These are phyloP conservation scores for Theobroma grandiflorum DNA, from an alignment of 441 rosid genomes.

Conservation along the genomic window DNA sequence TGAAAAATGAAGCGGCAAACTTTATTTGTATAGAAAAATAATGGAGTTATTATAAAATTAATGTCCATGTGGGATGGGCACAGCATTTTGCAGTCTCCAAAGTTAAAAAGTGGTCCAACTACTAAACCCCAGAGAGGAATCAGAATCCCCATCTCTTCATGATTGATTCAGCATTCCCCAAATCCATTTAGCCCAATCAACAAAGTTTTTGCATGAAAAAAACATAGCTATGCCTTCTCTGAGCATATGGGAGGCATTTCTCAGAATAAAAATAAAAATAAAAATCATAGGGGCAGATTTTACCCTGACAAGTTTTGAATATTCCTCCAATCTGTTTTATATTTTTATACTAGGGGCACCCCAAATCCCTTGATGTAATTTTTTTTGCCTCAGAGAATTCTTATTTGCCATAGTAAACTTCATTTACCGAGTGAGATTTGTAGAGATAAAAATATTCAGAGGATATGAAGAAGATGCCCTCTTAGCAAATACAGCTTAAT, in stretches of 20 bases:
- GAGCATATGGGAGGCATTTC: slow-evolving; percentile 23
- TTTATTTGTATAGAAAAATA: neutral
- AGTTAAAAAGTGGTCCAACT: slow-evolving; percentile 38
- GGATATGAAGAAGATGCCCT: neutral
- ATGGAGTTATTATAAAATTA: neutral
- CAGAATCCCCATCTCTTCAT: slow-evolving; percentile 52
- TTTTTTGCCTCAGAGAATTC: neutral
- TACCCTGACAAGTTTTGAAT: slow-evolving; percentile 22
- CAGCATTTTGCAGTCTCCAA: slow-evolving; percentile 30
- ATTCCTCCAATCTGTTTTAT: neutral
- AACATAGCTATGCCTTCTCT: neutral
- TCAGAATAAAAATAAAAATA: neutral
- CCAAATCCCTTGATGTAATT: neutral
- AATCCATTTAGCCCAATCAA: slow-evolving; percentile 36
- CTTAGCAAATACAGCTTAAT: neutral
- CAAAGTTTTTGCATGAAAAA: slow-evolving; percentile 11
- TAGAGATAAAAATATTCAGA: neutral
- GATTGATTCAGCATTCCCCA: slow-evolving; percentile 49
- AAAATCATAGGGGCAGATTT: slow-evolving; percentile 25
- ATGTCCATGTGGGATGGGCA: slow-evolving; percentile 36
- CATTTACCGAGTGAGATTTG: neutral
- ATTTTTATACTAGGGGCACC: neutral
- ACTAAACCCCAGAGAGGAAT: slow-evolving; percentile 41
- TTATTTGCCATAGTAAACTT: neutral
- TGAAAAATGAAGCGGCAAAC: slow-evolving; percentile 10